These are phyloP conservation scores for Elsinoe necatrix DNA, from an alignment of 2,329 filamentous ascomycete genomes.

Conservation along the genomic window DNA sequence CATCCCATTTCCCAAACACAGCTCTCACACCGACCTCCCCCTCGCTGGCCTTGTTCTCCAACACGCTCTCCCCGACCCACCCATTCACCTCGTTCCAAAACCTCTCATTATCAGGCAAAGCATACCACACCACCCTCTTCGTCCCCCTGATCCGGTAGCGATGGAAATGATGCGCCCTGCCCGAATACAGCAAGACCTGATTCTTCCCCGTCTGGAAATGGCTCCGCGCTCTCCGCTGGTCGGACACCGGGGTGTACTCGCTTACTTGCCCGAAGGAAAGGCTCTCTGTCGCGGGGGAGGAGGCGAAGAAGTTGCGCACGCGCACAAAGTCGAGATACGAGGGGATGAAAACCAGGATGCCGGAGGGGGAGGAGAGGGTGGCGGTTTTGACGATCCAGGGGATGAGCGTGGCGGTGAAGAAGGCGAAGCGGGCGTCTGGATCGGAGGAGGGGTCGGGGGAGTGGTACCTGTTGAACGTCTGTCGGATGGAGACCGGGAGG, in stretches of 20 bases:
- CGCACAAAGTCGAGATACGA: constrained; percentile 93
- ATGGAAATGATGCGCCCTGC: constrained; percentile 93
- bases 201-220: constrained; percentile 81
- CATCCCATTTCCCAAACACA: constrained; percentile 83
- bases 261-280: constrained; percentile 73
- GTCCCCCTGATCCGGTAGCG: constrained; percentile 78
- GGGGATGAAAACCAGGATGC: constrained; percentile 81
- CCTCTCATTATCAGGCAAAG: constrained; percentile 74
- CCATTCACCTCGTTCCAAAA: constrained; percentile 72
- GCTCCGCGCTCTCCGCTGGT: constrained; percentile 74
- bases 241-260: constrained; percentile 73
- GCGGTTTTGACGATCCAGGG: constrained; percentile 36
- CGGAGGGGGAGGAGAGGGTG: constrained; percentile 56
- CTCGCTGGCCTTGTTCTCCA: constrained; percentile 49
- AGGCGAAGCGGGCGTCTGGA: constrained; percentile 81
- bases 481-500: constrained; percentile 51
- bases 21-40: constrained; percentile 43
- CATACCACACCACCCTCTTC: constrained; percentile 78
- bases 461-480: constrained; percentile 85
- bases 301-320: constrained; percentile 84
- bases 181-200: constrained; percentile 79
- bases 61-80: constrained; percentile 49
- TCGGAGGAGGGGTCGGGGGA: constrained; percentile 61
- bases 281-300: constrained; percentile 48
- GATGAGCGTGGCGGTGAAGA: constrained; percentile 75